These are phyloP conservation scores for Wickerhamomyces pijperi DNA, from an alignment of 805 yeast species.

Conservation along the genomic window DNA sequence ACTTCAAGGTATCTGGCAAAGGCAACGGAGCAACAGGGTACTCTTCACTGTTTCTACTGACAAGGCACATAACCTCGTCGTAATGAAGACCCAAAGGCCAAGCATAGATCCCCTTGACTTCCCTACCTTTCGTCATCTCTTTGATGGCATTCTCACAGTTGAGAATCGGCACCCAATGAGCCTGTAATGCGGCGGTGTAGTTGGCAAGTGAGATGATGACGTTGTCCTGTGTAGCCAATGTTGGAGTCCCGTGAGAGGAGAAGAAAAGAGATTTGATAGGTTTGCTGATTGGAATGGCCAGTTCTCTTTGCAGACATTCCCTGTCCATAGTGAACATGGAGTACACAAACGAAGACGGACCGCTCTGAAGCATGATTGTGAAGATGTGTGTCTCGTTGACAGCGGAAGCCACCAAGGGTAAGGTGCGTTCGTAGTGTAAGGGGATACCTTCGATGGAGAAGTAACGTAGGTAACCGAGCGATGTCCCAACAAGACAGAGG, in stretches of 20 bases:
- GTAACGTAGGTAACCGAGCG: constrained; percentile 60
- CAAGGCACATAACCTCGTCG: constrained; percentile 62
- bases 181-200: constrained; percentile 71
- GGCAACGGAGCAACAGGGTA: constrained; percentile 83
- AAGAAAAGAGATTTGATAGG: constrained; percentile 58
- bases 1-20: constrained; percentile 66
- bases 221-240: constrained; percentile 72
- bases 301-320: constrained; percentile 36
- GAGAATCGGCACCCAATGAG: constrained; percentile 80
- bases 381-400: constrained; percentile 20
- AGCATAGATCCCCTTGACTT: constrained; percentile 46
- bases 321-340: constrained; percentile 36
- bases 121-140: constrained; percentile 27
- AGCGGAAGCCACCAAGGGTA: constrained; percentile 52
- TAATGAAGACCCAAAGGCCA: constrained; percentile 83
- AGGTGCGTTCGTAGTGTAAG: constrained; percentile 51
- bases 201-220: constrained; percentile 56
- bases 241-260: constrained; percentile 84
- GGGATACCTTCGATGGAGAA: constrained; percentile 70
- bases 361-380: constrained; percentile 21
- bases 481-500: constrained; percentile 59
- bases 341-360: constrained; percentile 22
- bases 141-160: constrained; percentile 37
- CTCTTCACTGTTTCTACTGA: constrained; percentile 49
- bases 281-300: constrained; percentile 30